Evolutionary conservation across 352 stramenopile species (phyloP).

Genomic region (Globisporangium barbulae): DNA sequence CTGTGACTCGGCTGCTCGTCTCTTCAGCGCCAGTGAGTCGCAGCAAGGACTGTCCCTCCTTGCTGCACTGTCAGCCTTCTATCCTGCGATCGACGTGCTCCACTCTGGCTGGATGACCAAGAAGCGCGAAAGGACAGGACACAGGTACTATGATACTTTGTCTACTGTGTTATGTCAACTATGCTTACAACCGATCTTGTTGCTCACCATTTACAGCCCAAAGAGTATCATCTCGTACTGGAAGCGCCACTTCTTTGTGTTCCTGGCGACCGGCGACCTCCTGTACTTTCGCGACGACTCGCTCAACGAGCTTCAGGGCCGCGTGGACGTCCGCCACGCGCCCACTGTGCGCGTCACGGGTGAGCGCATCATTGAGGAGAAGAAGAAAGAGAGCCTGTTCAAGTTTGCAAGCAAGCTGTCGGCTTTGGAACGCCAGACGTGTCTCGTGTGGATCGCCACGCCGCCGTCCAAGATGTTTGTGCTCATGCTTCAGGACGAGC

Average conservation of each 20-base stretch:
- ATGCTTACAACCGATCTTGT: background rate
- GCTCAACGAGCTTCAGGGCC: slow-evolving; percentile 63
- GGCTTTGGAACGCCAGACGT: slow-evolving; percentile 53
- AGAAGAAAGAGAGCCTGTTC: slow-evolving; percentile 70
- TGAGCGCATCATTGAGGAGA: slow-evolving; percentile 68
- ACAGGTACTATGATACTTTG: slow-evolving; percentile 23
- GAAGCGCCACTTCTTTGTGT: slow-evolving; percentile 83
- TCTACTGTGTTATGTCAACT: background rate
- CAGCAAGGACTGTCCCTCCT: slow-evolving; percentile 78
- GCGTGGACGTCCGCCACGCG: slow-evolving; percentile 73
- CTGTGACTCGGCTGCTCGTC: slow-evolving; percentile 2
- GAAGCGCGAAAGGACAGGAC: slow-evolving; percentile 64
- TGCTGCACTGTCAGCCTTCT: slow-evolving; percentile 73
- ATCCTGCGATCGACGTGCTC: slow-evolving; percentile 62
- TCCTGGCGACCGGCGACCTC: slow-evolving; percentile 65
- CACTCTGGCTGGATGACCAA: slow-evolving; percentile 76
- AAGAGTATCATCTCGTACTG: slow-evolving; percentile 85
- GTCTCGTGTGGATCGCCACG: slow-evolving; percentile 79
- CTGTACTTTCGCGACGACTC: slow-evolving; percentile 80
- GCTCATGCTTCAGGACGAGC: slow-evolving; percentile 68
- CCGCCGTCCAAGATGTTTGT: slow-evolving; percentile 85
- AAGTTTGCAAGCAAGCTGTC: slow-evolving; percentile 65
- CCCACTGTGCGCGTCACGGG: slow-evolving; percentile 77
- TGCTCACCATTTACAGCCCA: slow-evolving; percentile 17
- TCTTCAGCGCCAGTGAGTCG: slow-evolving; percentile 51